Evolutionary conservation across 78 protist genomes (phyloP).

Genomic region (Dictyostelium purpureum): DNA sequence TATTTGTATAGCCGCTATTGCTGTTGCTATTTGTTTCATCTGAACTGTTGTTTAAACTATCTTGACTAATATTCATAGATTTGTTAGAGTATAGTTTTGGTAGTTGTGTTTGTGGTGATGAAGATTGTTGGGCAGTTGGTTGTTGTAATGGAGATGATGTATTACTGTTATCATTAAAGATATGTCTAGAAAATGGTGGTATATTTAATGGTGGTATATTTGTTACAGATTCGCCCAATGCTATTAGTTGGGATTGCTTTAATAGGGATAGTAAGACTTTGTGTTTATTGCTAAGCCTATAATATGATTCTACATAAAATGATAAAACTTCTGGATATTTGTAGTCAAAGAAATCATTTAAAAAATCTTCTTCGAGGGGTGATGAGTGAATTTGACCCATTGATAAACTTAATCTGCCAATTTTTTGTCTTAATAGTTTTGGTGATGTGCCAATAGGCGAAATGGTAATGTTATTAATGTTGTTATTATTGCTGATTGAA

Average conservation of each 20-base stretch:
- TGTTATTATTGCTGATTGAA: not conserved
- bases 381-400: not conserved
- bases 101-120: not conserved
- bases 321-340: conserved; percentile 54
- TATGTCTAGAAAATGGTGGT: conserved; percentile 38
- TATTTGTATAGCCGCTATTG: not conserved
- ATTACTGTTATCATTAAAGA: too few relatives aligned
- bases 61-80: too few relatives aligned
- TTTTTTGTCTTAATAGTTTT: conserved; percentile 3
- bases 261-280: conserved; percentile 3
- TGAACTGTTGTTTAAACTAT: too few relatives aligned
- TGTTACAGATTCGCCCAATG: conserved; percentile 30
- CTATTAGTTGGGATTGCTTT: conserved; percentile 5
- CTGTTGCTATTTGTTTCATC: not conserved
- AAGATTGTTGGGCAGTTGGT: not conserved
- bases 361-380: not conserved
- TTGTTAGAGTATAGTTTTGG: not conserved
- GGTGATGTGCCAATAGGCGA: not conserved
- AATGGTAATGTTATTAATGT: not conserved
- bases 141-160: not conserved
- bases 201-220: conserved; percentile 47
- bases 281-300: not conserved
- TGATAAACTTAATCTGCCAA: conserved; percentile 3
- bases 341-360: conserved; percentile 11
- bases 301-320: conserved; percentile 33